These are phyloP conservation scores for Tolypocladium paradoxum DNA, from an alignment of 2,329 filamentous ascomycete genomes.

Conservation along the genomic window DNA sequence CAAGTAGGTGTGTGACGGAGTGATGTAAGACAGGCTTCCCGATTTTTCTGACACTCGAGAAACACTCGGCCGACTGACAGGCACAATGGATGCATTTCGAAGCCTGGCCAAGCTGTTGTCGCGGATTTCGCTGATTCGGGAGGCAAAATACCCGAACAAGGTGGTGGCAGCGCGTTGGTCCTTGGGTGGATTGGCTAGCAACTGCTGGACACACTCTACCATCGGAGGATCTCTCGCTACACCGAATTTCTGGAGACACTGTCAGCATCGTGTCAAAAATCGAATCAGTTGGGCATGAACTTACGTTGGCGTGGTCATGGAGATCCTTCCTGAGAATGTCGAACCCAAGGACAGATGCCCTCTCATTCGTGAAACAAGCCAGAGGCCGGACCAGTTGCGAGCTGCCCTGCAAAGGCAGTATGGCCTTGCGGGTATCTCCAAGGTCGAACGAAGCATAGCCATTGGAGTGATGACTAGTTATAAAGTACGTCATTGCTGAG, in stretches of 20 bases:
- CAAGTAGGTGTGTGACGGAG: constrained; percentile 69
- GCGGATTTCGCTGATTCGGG: constrained; percentile 63
- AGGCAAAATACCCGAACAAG: constrained; percentile 76
- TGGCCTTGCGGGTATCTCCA: constrained; percentile 40
- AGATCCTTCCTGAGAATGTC: constrained; percentile 65
- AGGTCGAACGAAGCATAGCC: constrained; percentile 59
- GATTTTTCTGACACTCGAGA: constrained; percentile 29
- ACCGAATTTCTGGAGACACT: constrained; percentile 55
- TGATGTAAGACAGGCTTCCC: constrained; percentile 29
- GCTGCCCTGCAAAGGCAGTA: constrained; percentile 65
- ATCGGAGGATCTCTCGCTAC: constrained; percentile 76
- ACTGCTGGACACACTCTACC: constrained; percentile 59
- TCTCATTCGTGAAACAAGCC: constrained; percentile 73
- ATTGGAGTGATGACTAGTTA: constrained; percentile 68
- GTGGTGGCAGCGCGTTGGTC: constrained; percentile 54
- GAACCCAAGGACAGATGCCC: constrained; percentile 69
- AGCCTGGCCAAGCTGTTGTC: constrained; percentile 49
- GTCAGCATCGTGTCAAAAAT: constrained; percentile 1
- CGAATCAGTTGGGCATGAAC: constrained; percentile 8
- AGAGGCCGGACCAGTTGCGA: constrained; percentile 58
- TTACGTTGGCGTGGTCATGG: constrained; percentile 58
- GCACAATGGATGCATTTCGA: constrained; percentile 59
- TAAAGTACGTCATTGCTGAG: constrained; percentile 69
- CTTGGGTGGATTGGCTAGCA: constrained; percentile 62
- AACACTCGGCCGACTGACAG: constrained; percentile 35